phyloP scores from a whole-genome alignment of 1,284 basidiomycete genomes.

The Cutaneotrichosporon mucoides region DNA sequence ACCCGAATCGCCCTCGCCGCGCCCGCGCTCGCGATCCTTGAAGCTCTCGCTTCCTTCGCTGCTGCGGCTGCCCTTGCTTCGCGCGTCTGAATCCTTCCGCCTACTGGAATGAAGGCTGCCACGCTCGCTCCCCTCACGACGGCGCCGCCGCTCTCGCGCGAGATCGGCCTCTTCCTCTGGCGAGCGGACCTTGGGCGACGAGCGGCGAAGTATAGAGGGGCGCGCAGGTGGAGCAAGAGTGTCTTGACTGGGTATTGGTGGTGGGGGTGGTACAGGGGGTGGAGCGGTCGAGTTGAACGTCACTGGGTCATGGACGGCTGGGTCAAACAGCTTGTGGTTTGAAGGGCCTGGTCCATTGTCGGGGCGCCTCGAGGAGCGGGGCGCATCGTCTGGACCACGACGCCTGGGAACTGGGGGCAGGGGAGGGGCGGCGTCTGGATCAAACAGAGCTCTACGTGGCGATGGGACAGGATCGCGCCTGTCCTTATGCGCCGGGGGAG shows the following conservation, averaged over 20 bases:
- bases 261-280: not conserved
- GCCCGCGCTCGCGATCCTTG: constrained; percentile 46
- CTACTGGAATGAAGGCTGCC: constrained; percentile 25
- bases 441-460: constrained; percentile 10
- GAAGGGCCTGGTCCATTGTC: constrained; percentile 10
- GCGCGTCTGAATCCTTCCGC: constrained; percentile 35
- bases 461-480: constrained; percentile 4
- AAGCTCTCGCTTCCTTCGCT: constrained; percentile 51
- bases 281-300: constrained; percentile 7
- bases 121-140: constrained; percentile 48
- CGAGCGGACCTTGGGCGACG: constrained; percentile 20
- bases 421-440: constrained; percentile 12
- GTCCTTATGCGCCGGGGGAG: not conserved
- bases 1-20: constrained; percentile 47
- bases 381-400: constrained; percentile 4
- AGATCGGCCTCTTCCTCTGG: constrained; percentile 45
- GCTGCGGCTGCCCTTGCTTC: constrained; percentile 42
- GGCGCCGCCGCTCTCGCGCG: constrained; percentile 42
- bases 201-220: constrained; percentile 15
- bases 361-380: not conserved
- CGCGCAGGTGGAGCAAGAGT: not conserved
- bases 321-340: constrained; percentile 52
- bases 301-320: constrained; percentile 52
- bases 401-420: constrained; percentile 8
- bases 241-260: not conserved